phyloP scores from a whole-genome alignment of 805 yeast species.

The Wickerhamomyces xylosicus region DNA sequence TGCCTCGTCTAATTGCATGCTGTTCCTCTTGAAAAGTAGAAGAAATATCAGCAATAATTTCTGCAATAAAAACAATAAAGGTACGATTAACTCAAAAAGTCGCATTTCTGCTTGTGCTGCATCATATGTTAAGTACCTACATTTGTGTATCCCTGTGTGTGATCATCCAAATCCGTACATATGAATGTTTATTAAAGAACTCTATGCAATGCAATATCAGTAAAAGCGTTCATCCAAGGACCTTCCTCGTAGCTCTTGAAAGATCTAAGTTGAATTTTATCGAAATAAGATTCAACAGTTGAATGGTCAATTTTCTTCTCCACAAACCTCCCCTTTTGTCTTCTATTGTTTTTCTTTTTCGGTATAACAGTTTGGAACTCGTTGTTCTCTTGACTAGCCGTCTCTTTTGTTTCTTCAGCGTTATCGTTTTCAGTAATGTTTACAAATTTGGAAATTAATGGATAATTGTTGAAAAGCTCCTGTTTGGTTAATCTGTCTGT shows the following conservation, averaged over 20 bases:
- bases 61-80: too few relatives aligned
- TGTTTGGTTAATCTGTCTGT: conserved; percentile 39
- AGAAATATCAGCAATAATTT: too few relatives aligned
- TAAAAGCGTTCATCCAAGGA: conserved; percentile 41
- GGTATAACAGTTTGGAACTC: conserved; percentile 10
- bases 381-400: conserved; percentile 1
- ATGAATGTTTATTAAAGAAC: not conserved
- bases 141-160: too few relatives aligned
- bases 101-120: too few relatives aligned
- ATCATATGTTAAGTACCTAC: too few relatives aligned
- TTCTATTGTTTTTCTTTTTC: conserved; percentile 17
- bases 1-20: too few relatives aligned
- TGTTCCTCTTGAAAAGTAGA: too few relatives aligned
- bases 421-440: conserved; percentile 7
- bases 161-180: too few relatives aligned
- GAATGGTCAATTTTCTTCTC: conserved; percentile 26
- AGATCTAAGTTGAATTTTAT: conserved; percentile 11
- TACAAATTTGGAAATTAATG: conserved; percentile 29
- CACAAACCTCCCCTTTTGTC: conserved; percentile 10
- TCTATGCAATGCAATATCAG: conserved; percentile 38
- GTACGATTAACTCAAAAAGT: too few relatives aligned
- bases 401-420: conserved; percentile 1
- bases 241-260: conserved; percentile 21
- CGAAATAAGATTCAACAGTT: conserved; percentile 23
- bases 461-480: conserved; percentile 33